These are phyloP conservation scores for Phaeomoniella chlamydospora DNA, from an alignment of 2,329 filamentous ascomycete species.

Conservation along the genomic window DNA sequence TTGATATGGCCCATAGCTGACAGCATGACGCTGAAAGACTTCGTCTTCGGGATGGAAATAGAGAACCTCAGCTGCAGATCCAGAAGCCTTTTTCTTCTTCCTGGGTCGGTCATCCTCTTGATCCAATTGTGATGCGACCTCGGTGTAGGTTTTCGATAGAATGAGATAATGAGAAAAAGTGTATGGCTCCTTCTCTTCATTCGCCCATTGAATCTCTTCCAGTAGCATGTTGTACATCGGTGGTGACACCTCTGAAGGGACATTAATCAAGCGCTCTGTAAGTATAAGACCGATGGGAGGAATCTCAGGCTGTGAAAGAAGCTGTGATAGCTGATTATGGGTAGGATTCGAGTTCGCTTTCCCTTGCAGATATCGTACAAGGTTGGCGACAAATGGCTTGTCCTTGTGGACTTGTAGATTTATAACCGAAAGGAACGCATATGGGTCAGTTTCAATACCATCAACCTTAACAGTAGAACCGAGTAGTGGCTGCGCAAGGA, in stretches of 20 bases:
- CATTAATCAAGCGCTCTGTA: slow-evolving; percentile 91
- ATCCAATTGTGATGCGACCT: slow-evolving; percentile 70
- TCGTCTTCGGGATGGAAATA: slow-evolving; percentile 97
- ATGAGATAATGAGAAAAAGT: slow-evolving; percentile 87
- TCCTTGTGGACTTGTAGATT: slow-evolving; percentile 67
- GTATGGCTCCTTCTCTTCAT: slow-evolving; percentile 85
- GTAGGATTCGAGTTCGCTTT: slow-evolving; percentile 38
- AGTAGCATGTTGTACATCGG: slow-evolving; percentile 90
- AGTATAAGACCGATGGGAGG: slow-evolving; percentile 68
- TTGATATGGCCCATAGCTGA: slow-evolving; percentile 55
- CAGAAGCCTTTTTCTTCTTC: slow-evolving; percentile 50
- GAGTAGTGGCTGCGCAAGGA: slow-evolving; percentile 72
- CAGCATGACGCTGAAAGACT: slow-evolving; percentile 61
- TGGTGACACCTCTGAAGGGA: slow-evolving; percentile 82
- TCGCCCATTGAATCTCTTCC: slow-evolving; percentile 77
- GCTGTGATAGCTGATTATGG: slow-evolving; percentile 40
- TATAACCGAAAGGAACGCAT: slow-evolving; percentile 78
- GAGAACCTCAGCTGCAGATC: slow-evolving; percentile 44
- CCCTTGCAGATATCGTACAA: slow-evolving; percentile 55
- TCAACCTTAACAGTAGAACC: slow-evolving; percentile 97
- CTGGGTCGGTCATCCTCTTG: slow-evolving; percentile 45
- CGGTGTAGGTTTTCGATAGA: slow-evolving; percentile 80
- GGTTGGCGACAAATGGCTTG: slow-evolving; percentile 54
- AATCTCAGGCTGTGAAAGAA: slow-evolving; percentile 39
- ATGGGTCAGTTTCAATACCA: slow-evolving; percentile 81